A percentile compares a stretch with the other conserved stretches of the same genome.
Evolutionary conservation across 2,329 filamentous ascomycete species (phyloP).

Genomic region (Cordyceps cicadae): DNA sequence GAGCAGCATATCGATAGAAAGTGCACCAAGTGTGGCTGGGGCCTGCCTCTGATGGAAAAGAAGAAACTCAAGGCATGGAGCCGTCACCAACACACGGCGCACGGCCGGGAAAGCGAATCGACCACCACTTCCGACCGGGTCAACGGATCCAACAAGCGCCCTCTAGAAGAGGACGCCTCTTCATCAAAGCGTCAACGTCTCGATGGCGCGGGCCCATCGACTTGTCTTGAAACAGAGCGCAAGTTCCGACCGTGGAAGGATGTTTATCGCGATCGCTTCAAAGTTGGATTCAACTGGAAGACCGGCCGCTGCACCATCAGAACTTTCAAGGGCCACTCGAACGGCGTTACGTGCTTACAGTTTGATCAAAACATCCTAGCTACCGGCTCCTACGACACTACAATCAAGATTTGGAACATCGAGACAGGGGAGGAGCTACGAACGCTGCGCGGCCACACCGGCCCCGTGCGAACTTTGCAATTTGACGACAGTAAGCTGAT

Average conservation of each 20-base stretch:
- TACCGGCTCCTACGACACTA: slow-evolving; percentile 90
- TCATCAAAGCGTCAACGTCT: slow-evolving; percentile 27
- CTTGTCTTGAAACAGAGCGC: slow-evolving; percentile 34
- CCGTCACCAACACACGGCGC: slow-evolving; percentile 64
- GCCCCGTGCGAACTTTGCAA: slow-evolving; percentile 79
- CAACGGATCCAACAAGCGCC: slow-evolving; percentile 28
- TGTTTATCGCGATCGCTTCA: slow-evolving; percentile 90
- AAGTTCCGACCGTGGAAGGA: slow-evolving; percentile 79
- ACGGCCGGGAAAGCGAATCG: slow-evolving; percentile 22
- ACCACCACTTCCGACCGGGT: slow-evolving; percentile 20
- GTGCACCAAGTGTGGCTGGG: slow-evolving; percentile 93
- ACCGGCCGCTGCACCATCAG: slow-evolving; percentile 81
- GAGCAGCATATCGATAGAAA: slow-evolving; percentile 93
- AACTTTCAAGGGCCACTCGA: slow-evolving; percentile 75
- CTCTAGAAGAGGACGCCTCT: slow-evolving; percentile 23
- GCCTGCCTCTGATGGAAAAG: slow-evolving; percentile 78
- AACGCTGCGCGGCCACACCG: slow-evolving; percentile 75
- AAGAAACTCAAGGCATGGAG: slow-evolving; percentile 83
- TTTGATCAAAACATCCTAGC: slow-evolving; percentile 85
- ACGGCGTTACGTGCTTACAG: slow-evolving; percentile 52
- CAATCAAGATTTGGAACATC: slow-evolving; percentile 93
- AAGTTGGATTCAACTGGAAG: slow-evolving; percentile 96
- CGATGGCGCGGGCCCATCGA: slow-evolving; percentile 18
- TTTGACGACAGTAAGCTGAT: slow-evolving; percentile 90
- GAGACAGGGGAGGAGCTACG: slow-evolving; percentile 78